A percentile compares a stretch with the other conserved stretches of the same genome.
Evolutionary conservation across 768 basidiomycete species (phyloP).

Genomic region (Chalciporus sphaerocephalus): DNA sequence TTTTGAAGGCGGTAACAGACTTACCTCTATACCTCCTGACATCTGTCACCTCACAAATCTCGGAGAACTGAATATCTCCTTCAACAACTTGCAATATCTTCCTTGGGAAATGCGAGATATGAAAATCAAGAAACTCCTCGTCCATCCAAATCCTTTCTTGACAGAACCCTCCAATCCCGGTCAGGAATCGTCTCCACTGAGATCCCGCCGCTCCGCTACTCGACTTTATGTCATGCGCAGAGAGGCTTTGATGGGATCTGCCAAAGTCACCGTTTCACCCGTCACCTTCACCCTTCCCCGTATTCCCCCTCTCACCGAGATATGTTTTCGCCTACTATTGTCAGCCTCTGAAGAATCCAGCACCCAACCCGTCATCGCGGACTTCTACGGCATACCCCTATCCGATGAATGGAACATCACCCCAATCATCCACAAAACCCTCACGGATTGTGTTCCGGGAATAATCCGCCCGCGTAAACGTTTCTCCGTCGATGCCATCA

Average conservation of each 20-base stretch:
- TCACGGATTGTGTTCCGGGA: conserved; percentile 28
- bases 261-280: conserved; percentile 18
- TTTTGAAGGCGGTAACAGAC: conserved; percentile 49
- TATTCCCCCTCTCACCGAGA: conserved; percentile 33
- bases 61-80: conserved; percentile 55
- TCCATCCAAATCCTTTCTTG: conserved; percentile 62
- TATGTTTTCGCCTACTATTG: conserved; percentile 37
- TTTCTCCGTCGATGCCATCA: conserved; percentile 7
- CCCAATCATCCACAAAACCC: conserved; percentile 19
- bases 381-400: conserved; percentile 30
- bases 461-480: conserved; percentile 25
- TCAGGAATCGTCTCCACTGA: not conserved
- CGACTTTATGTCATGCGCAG: conserved; percentile 9
- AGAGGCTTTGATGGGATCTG: not conserved
- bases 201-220: conserved; percentile 12
- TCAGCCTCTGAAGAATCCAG: conserved; percentile 15
- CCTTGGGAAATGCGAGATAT: conserved; percentile 64
- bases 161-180: conserved; percentile 24
- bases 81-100: conserved; percentile 54
- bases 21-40: conserved; percentile 59
- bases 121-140: conserved; percentile 42
- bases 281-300: conserved; percentile 17
- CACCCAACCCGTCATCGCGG: conserved; percentile 15
- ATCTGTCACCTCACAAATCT: conserved; percentile 52
- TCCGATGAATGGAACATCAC: conserved; percentile 28